Conservation (phyloP, 345 rosid genomes). For the Ceriops decandra region DNA sequence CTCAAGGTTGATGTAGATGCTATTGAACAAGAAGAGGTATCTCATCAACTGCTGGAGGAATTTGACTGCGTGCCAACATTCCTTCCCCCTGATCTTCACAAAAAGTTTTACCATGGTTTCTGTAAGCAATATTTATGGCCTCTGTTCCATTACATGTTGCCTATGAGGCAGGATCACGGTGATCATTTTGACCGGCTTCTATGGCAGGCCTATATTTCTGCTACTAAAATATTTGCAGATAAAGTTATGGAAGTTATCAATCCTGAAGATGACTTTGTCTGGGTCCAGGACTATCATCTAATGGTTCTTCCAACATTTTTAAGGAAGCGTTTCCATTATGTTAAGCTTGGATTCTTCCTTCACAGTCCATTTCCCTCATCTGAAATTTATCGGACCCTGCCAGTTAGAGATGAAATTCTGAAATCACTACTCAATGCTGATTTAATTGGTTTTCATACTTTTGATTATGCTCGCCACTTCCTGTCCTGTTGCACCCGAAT, state of each 20-base stretch:
- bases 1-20: constrained; percentile 38
- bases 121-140: constrained; percentile 53
- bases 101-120: constrained; percentile 38
- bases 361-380: constrained; percentile 49
- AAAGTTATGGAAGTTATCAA: constrained; percentile 42
- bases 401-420: constrained; percentile 41
- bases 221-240: constrained; percentile 44
- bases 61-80: constrained; percentile 43
- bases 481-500: constrained; percentile 47
- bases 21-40: constrained; percentile 40
- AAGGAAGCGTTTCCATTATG: constrained; percentile 35
- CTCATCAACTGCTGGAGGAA: constrained; percentile 37
- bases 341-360: constrained; percentile 47
- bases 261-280: constrained; percentile 40
- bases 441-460: constrained; percentile 46
- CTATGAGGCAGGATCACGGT: constrained; percentile 36
- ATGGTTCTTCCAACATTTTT: constrained; percentile 46
- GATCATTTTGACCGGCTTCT: constrained; percentile 33
- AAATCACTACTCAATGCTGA: constrained; percentile 41
- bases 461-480: constrained; percentile 48
- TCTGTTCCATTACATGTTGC: constrained; percentile 50
- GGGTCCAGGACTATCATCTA: constrained; percentile 50
- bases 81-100: constrained; percentile 39
- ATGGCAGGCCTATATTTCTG: constrained; percentile 44
- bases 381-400: constrained; percentile 45